phyloP scores from a whole-genome alignment of 2,329 filamentous ascomycete species.

The Chrysoporthe deuterocubensis region DNA sequence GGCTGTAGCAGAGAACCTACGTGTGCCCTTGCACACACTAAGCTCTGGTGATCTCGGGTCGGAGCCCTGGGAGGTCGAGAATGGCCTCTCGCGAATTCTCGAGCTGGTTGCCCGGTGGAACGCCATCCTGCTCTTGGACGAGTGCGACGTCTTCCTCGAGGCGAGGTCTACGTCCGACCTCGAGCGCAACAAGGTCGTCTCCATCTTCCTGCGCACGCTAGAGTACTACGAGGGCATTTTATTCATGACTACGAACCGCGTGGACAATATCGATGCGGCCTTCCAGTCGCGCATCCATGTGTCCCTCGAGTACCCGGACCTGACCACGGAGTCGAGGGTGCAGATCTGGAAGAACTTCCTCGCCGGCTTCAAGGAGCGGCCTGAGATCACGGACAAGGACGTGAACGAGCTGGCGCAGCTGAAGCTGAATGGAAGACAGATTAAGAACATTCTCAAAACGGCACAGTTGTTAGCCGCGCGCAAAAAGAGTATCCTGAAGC shows the following conservation, averaged over 20 bases:
- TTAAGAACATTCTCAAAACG: slow-evolving; percentile 44
- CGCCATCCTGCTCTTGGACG: slow-evolving; percentile 72
- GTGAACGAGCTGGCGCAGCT: slow-evolving; percentile 45
- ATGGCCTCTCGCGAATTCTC: slow-evolving; percentile 68
- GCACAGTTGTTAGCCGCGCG: slow-evolving; percentile 39
- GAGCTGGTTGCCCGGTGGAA: slow-evolving; percentile 76
- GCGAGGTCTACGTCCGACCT: slow-evolving; percentile 37
- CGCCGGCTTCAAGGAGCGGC: slow-evolving; percentile 36
- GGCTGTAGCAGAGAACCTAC: slow-evolving; percentile 53
- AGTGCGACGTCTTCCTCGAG: slow-evolving; percentile 65
- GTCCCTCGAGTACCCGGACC: slow-evolving; percentile 49
- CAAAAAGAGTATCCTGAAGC: slow-evolving; percentile 40
- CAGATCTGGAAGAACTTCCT: slow-evolving; percentile 48
- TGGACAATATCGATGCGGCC: slow-evolving; percentile 49
- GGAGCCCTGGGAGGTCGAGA: slow-evolving; percentile 66
- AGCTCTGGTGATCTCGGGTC: slow-evolving; percentile 73
- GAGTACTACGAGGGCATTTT: slow-evolving; percentile 55
- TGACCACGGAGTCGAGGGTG: slow-evolving; percentile 42
- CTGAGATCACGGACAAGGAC: slow-evolving; percentile 38
- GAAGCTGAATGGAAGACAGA: slow-evolving; percentile 40
- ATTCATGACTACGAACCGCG: slow-evolving; percentile 54
- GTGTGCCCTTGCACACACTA: slow-evolving; percentile 54
- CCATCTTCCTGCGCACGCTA: slow-evolving; percentile 46
- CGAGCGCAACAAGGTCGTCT: slow-evolving; percentile 46
- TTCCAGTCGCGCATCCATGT: slow-evolving; percentile 55